phyloP scores from a whole-genome alignment of 1,284 basidiomycete species.

The Apiotrichum montevideense region DNA sequence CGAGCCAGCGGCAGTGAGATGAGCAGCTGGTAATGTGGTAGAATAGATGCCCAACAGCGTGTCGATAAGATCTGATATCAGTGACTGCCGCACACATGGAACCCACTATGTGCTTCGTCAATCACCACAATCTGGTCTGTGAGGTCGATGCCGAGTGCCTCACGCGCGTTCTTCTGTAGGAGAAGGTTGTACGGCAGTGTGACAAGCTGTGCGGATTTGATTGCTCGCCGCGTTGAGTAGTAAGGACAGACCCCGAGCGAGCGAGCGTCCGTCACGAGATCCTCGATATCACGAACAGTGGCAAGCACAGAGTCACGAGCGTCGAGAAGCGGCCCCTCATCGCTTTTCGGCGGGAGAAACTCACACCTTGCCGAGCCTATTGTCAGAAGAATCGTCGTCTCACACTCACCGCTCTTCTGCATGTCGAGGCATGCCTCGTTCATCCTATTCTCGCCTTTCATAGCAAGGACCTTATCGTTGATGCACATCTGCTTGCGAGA shows the following conservation, averaged over 20 bases:
- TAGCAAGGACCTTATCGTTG: conserved; percentile 58
- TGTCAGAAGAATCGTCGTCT: conserved; percentile 2
- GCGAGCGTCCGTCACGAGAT: conserved; percentile 69
- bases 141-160: conserved; percentile 77
- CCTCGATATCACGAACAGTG: conserved; percentile 87
- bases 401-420: conserved; percentile 58
- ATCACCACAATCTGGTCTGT: conserved; percentile 80
- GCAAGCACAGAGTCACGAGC: conserved; percentile 84
- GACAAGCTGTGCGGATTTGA: conserved; percentile 84
- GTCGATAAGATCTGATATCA: conserved; percentile 65
- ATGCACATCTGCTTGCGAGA: conserved; percentile 93
- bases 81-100: neutral
- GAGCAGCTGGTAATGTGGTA: conserved; percentile 54
- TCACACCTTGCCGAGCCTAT: conserved; percentile 63
- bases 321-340: conserved; percentile 69
- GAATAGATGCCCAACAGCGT: conserved; percentile 83
- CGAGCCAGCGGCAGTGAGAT: neutral
- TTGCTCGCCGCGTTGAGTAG: conserved; percentile 80
- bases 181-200: conserved; percentile 91
- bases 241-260: conserved; percentile 75
- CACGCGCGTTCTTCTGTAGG: conserved; percentile 73
- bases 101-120: conserved; percentile 93
- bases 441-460: conserved; percentile 60
- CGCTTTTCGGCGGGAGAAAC: conserved; percentile 66
- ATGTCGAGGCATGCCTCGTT: conserved; percentile 90